Evolutionary conservation across 2,329 filamentous ascomycete species (phyloP).

Genomic region (Pestalotiopsis sp.): DNA sequence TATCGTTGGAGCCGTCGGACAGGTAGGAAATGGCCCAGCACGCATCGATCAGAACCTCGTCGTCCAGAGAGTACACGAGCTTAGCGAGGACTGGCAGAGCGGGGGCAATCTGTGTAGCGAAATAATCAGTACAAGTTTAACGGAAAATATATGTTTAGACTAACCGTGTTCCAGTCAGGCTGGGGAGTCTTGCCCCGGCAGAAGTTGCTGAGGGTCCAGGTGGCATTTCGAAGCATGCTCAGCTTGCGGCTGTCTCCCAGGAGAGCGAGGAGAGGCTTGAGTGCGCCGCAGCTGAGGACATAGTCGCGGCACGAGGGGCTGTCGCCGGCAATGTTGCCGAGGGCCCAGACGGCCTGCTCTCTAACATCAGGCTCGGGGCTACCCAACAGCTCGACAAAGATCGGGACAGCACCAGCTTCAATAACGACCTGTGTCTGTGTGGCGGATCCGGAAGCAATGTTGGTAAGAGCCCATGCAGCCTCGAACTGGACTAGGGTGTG

Average conservation of each 20-base stretch:
- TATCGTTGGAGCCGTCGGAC: slow-evolving; percentile 97
- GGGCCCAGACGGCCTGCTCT: slow-evolving; percentile 97
- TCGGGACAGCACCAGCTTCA: slow-evolving; percentile 95
- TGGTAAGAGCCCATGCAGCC: slow-evolving; percentile 98
- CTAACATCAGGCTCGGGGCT: slow-evolving; percentile 97
- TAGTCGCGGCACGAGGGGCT: slow-evolving; percentile 98
- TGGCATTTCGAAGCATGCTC: slow-evolving; percentile 98
- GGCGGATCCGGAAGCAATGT: slow-evolving; percentile 97
- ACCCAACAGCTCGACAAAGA: slow-evolving; percentile 93
- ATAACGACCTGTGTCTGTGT: slow-evolving; percentile 99
- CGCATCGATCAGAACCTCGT: slow-evolving; percentile 97
- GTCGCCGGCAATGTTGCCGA: slow-evolving; percentile 98
- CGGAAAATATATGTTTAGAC: slow-evolving; percentile 37
- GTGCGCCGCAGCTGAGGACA: slow-evolving; percentile 86
- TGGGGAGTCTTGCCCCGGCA: slow-evolving; percentile 99
- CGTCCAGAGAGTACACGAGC: slow-evolving; percentile 96
- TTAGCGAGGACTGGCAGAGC: slow-evolving; percentile 94
- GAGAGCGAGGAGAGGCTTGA: slow-evolving; percentile 85
- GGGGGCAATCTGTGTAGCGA: slow-evolving; percentile 73
- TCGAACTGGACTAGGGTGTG: slow-evolving; percentile 99
- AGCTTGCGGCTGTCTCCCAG: slow-evolving; percentile 97
- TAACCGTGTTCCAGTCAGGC: slow-evolving; percentile 94
- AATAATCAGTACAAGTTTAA: slow-evolving; percentile 1
- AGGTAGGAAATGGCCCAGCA: slow-evolving; percentile 99
- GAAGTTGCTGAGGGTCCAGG: slow-evolving; percentile 99